These are phyloP conservation scores for Planoprotostelium fungivorum DNA, from an alignment of 78 protist genomes.

Conservation along the genomic window DNA sequence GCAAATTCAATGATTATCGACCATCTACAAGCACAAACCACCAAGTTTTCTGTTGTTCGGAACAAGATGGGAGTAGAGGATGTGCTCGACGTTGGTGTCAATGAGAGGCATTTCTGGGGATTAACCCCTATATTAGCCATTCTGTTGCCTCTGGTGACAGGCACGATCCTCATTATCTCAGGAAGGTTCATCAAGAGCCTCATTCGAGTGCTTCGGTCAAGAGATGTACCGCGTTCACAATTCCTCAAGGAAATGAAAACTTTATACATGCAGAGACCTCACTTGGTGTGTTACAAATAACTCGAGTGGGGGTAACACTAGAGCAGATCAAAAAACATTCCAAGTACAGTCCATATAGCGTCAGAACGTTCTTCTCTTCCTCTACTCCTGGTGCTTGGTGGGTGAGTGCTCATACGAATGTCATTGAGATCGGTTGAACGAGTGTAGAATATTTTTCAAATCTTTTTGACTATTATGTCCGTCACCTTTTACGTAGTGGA, in stretches of 20 bases:
- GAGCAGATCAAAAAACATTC: not conserved
- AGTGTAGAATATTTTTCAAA: not conserved
- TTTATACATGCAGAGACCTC: not conserved
- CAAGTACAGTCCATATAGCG: not conserved
- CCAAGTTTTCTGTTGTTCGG: too few species aligned
- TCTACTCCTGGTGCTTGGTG: not conserved
- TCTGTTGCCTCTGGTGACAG: not conserved
- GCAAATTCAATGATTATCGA: too few species aligned
- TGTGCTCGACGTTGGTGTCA: not conserved
- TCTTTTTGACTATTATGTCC: not conserved
- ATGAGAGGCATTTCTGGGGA: not conserved
- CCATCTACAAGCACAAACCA: too few species aligned
- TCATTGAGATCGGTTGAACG: not conserved
- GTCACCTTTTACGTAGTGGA: not conserved
- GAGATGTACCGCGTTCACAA: not conserved
- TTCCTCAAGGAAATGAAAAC: not conserved
- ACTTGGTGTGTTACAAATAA: not conserved
- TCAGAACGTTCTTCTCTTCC: not conserved
- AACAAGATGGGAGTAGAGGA: not conserved
- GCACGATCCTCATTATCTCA: not conserved
- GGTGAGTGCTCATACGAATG: not conserved
- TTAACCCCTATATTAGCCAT: not conserved
- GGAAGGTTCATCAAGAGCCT: not conserved
- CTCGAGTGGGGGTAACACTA: not conserved
- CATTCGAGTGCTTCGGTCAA: not conserved